Conservation (phyloP, 2,329 filamentous ascomycete species). For the Fusarium penzigii region DNA sequence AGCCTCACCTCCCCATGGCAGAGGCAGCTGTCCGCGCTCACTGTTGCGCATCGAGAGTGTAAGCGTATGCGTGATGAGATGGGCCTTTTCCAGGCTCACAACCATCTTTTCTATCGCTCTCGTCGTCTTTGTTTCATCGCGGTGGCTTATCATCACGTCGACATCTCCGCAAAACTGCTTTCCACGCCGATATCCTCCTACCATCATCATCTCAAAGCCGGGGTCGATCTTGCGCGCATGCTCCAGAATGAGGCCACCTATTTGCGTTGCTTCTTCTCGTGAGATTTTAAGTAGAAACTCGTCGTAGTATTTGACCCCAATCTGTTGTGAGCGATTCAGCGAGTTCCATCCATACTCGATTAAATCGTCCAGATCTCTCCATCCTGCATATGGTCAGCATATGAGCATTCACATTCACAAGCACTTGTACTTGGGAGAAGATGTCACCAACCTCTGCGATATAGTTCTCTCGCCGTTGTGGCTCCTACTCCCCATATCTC, state of each 20-base stretch:
- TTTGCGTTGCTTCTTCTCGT: constrained; percentile 70
- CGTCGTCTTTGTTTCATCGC: constrained; percentile 65
- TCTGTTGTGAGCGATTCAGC: constrained; percentile 82
- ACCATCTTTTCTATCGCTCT: constrained; percentile 75
- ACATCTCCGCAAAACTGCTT: constrained; percentile 77
- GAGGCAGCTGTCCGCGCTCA: constrained; percentile 66
- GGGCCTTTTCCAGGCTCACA: constrained; percentile 64
- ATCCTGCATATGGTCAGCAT: constrained; percentile 47
- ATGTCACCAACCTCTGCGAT: constrained; percentile 57
- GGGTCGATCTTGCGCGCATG: constrained; percentile 66
- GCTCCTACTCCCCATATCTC: constrained; percentile 92
- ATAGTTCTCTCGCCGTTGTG: constrained; percentile 79
- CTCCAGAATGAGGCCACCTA: constrained; percentile 61
- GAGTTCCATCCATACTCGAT: constrained; percentile 77
- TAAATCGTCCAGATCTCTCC: constrained; percentile 83
- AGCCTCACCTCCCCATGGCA: constrained; percentile 52
- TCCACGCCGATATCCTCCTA: constrained; percentile 80
- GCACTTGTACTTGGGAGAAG: neutral
- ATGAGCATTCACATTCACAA: no score
- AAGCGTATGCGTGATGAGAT: constrained; percentile 81
- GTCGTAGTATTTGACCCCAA: constrained; percentile 91
- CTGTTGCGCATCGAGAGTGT: constrained; percentile 69
- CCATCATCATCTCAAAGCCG: constrained; percentile 61
- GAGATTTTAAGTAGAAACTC: constrained; percentile 76
- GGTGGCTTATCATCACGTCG: constrained; percentile 82